A percentile compares a stretch with the other conserved stretches of the same genome.
Conservation (phyloP, 1,284 basidiomycete species). For the Laetiporus sulphureus region DNA sequence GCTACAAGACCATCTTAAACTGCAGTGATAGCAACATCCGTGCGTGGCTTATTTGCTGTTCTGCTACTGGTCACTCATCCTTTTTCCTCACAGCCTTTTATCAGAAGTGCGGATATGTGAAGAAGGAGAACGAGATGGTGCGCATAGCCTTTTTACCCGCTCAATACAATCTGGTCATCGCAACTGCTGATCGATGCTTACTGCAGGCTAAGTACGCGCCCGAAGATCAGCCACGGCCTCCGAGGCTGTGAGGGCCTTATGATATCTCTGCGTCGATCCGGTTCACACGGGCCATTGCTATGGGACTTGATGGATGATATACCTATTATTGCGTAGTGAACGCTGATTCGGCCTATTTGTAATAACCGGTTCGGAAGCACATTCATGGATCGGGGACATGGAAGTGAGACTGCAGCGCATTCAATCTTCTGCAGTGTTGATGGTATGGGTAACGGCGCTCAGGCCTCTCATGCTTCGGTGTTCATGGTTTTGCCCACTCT, state of each 20-base stretch:
- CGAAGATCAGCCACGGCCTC: constrained; percentile 31
- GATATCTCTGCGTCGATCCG: too few relatives aligned
- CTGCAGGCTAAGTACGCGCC: constrained; percentile 49
- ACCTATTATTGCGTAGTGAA: too few relatives aligned
- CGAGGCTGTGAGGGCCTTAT: constrained; percentile 31
- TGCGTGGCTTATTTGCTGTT: constrained; percentile 38
- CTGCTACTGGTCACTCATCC: neutral
- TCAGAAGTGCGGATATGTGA: constrained; percentile 88
- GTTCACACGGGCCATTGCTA: too few relatives aligned
- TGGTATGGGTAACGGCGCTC: too few relatives aligned
- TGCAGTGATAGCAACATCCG: constrained; percentile 89
- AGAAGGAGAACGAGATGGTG: constrained; percentile 90
- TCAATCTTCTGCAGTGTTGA: too few relatives aligned
- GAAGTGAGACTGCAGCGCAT: too few relatives aligned
- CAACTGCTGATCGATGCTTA: constrained; percentile 4
- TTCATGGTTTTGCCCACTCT: too few relatives aligned
- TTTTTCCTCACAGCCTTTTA: constrained; percentile 77
- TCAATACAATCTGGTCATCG: neutral
- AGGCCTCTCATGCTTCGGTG: too few relatives aligned
- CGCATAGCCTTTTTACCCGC: constrained; percentile 17
- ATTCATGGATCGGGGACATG: too few relatives aligned
- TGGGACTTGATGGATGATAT: too few relatives aligned
- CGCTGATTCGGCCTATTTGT: too few relatives aligned
- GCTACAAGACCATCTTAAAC: constrained; percentile 97
- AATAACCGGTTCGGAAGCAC: too few relatives aligned